Base-by-base conservation (phyloP, 2,329 filamentous ascomycete species). In the Aquanectria penicillioides region DNA sequence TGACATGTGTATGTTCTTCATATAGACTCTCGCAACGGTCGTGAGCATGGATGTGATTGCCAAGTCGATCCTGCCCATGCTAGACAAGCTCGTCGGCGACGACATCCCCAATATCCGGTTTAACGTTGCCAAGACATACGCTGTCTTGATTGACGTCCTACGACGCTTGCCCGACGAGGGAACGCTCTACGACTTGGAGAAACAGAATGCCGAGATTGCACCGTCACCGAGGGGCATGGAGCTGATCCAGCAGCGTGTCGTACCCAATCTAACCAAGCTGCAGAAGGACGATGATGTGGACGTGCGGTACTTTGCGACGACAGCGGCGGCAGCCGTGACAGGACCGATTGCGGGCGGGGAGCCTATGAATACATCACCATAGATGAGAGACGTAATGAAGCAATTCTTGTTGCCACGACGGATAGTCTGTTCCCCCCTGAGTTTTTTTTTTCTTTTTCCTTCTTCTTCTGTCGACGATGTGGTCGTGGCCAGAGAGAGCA, bases 31-130 rank as follows among this genome's bases (percentile, higher is more conserved):
- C 63, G 91, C 95, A 25, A 91, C 91, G 26, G 96, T 97, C 51
- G 92, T 99, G 70, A 96, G 91, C 75, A 86, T 98, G 69, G 92
- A 94, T 58, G 94, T 98, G 59, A 97, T 99, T 75, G 89, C 92
- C 73, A 90, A 91, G 74, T 95, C 93, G 28, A 96, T 99, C 68
- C 86, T 99, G 18, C 95, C 95, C 33, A 98, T 99, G 84, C 87
- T 99, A 74, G 92, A 97, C 78, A 93, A 94, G 80, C 90, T 99
- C 52, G 93, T 96, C 49, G 86, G 87, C 40, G 95, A 99, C 74
- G 93, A 96, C 38, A 99, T 99, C 63, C 95, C 95, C 67, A 99
- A 99, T 80, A 99, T 99, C 75, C 93, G 95, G 48, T 99, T 99
- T 86, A 99, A 99, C 77, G 95, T 99, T 43, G 95, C 95, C 69